phyloP scores from a whole-genome alignment of 2,329 filamentous ascomycete species.

The Penicillium glabrum region DNA sequence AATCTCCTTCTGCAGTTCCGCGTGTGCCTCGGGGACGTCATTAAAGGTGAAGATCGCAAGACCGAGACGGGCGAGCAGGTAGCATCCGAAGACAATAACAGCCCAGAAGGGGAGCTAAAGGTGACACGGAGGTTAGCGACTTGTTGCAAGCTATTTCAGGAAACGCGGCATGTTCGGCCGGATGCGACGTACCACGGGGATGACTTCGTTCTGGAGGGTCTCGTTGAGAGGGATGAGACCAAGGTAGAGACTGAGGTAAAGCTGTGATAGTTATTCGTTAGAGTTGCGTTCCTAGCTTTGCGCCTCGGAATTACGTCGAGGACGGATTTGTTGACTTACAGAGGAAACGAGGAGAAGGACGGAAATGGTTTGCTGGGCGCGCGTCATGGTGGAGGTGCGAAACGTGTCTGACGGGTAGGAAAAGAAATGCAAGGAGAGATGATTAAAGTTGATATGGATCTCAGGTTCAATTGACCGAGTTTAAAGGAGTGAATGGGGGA shows the following conservation, averaged over 20 bases:
- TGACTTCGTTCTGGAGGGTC: conserved; percentile 77
- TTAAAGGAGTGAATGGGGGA: conserved; percentile 18
- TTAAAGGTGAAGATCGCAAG: conserved; percentile 95
- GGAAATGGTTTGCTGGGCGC: conserved; percentile 89
- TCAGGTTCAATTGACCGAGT: conserved; percentile 13
- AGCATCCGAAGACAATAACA: conserved; percentile 85
- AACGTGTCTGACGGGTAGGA: background rate
- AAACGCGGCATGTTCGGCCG: background rate
- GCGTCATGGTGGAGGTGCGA: conserved; percentile 69
- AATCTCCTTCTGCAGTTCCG: conserved; percentile 86
- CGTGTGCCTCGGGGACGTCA: conserved; percentile 87
- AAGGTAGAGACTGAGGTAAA: conserved; percentile 85
- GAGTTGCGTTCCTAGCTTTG: background rate
- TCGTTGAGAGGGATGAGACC: conserved; percentile 77
- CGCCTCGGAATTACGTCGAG: background rate
- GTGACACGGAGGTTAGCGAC: background rate
- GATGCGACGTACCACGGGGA: conserved; percentile 73
- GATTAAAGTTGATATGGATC: background rate
- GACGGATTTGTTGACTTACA: conserved; percentile 53
- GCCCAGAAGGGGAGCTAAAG: conserved; percentile 86
- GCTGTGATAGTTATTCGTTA: conserved; percentile 49
- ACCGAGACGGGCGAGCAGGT: conserved; percentile 87
- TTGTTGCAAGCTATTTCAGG: background rate
- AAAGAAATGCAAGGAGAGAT: conserved; percentile 8
- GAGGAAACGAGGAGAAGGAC: conserved; percentile 84